These are phyloP conservation scores for Mycena citricolor DNA, from an alignment of 1,284 basidiomycete genomes.

Conservation along the genomic window DNA sequence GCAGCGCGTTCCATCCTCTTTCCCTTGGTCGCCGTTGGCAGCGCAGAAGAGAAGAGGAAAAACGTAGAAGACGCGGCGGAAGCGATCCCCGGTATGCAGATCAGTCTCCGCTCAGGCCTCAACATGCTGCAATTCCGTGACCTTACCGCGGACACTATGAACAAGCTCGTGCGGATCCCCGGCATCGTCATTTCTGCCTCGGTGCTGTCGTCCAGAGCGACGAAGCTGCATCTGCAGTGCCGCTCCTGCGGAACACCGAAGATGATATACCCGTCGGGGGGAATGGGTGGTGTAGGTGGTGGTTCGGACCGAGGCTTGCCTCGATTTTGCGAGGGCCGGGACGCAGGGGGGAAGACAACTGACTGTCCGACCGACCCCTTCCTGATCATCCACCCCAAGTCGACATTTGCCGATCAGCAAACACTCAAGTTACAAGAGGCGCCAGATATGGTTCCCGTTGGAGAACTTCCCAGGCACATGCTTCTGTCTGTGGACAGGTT, in stretches of 20 bases:
- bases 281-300: conserved; percentile 83
- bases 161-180: conserved; percentile 93
- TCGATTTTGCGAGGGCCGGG: conserved; percentile 78
- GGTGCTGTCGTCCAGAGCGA: conserved; percentile 90
- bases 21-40: conserved; percentile 51
- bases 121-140: conserved; percentile 95
- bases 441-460: conserved; percentile 99
- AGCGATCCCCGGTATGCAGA: conserved; percentile 84
- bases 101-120: conserved; percentile 84
- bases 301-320: conserved; percentile 83
- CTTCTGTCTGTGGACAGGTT: conserved; percentile 89
- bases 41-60: conserved; percentile 46
- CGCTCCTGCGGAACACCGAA: conserved; percentile 87
- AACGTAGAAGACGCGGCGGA: conserved; percentile 46
- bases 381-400: conserved; percentile 94
- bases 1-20: conserved; percentile 81
- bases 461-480: conserved; percentile 96
- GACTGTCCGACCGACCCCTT: conserved; percentile 97
- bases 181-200: conserved; percentile 99
- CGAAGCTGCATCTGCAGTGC: conserved; percentile 90
- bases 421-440: conserved; percentile 98
- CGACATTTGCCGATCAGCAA: conserved; percentile 94
- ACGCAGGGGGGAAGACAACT: conserved; percentile 77
- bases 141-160: conserved; percentile 90
- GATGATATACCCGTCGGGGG: conserved; percentile 76